phyloP scores from a whole-genome alignment of 257 asterid genomes.

The Solanum virginianum region DNA sequence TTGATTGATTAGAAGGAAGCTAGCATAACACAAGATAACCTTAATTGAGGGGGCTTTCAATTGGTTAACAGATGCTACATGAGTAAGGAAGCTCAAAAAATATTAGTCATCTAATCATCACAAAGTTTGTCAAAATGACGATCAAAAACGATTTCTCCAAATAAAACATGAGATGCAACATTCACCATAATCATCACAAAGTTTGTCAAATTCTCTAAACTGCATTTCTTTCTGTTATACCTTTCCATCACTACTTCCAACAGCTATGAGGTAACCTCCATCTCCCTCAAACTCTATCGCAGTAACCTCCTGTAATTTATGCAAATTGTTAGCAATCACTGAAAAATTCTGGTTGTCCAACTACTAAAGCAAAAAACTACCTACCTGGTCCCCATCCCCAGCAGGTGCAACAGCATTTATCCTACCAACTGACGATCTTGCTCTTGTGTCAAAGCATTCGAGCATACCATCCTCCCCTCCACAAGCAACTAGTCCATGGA shows the following conservation, averaged over 20 bases:
- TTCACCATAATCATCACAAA: neutral
- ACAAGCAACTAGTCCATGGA: conserved; percentile 80
- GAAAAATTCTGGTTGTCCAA: neutral
- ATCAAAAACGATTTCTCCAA: neutral
- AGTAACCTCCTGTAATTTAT: conserved; percentile 60
- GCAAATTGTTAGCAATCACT: neutral
- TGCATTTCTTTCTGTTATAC: conserved; percentile 21
- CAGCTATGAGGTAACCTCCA: conserved; percentile 76
- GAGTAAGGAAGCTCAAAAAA: neutral
- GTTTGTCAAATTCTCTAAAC: neutral
- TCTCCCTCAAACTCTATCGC: conserved; percentile 79
- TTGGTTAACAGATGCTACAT: neutral
- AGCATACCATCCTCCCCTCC: conserved; percentile 98
- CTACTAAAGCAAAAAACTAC: conserved; percentile 17
- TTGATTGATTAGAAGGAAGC: neutral
- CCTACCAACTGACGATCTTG: conserved; percentile 84
- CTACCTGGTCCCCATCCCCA: conserved; percentile 68
- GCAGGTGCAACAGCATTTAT: conserved; percentile 51
- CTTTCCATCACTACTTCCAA: conserved; percentile 93
- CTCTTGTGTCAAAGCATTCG: conserved; percentile 87
- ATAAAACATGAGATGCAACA: neutral
- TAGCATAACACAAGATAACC: neutral
- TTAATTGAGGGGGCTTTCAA: neutral
- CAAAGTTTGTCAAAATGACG: neutral
- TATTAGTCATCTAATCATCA: too few species aligned